These are phyloP conservation scores for Fusarium setosum DNA, from an alignment of 2,329 filamentous ascomycete species.

Conservation along the genomic window DNA sequence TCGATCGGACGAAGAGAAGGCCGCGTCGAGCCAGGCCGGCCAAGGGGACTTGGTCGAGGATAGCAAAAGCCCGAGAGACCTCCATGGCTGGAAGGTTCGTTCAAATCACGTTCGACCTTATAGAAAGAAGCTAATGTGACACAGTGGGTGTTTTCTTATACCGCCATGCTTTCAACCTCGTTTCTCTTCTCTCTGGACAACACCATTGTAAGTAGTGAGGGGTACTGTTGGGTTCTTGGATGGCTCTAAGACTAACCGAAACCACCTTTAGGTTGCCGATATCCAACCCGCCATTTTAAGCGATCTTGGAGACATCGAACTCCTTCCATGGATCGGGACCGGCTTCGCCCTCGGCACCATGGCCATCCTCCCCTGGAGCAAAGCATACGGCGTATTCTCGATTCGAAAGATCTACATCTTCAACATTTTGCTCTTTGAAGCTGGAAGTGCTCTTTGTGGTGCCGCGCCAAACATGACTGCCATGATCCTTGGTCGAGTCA, in stretches of 20 bases:
- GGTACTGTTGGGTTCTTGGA: too few relatives aligned
- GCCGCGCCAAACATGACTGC: slow-evolving; percentile 53
- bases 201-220: slow-evolving; percentile 14
- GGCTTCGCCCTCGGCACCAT: slow-evolving; percentile 13
- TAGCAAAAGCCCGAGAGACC: slow-evolving; percentile 3
- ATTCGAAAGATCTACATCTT: slow-evolving; percentile 36
- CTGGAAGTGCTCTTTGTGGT: slow-evolving; percentile 50
- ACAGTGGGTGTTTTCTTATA: neutral
- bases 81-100: neutral
- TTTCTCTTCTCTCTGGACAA: slow-evolving; percentile 18
- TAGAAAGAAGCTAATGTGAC: neutral
- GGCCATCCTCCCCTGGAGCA: slow-evolving; percentile 5
- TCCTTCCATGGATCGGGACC: slow-evolving; percentile 27
- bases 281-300: slow-evolving; percentile 25
- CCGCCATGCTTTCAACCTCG: neutral
- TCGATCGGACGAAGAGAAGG: neutral
- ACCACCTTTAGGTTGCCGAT: slow-evolving; percentile 7
- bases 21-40: neutral
- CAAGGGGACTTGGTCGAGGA: neutral
- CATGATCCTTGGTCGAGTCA: slow-evolving; percentile 56
- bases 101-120: too few relatives aligned
- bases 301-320: slow-evolving; percentile 20
- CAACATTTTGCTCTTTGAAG: slow-evolving; percentile 37
- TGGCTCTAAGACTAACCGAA: neutral
- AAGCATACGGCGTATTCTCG: slow-evolving; percentile 30